Evolutionary conservation across 306 rosid genomes (phyloP), one percentile per base, ranked within the genome.

Genomic region (Vigna nakashimae): DNA sequence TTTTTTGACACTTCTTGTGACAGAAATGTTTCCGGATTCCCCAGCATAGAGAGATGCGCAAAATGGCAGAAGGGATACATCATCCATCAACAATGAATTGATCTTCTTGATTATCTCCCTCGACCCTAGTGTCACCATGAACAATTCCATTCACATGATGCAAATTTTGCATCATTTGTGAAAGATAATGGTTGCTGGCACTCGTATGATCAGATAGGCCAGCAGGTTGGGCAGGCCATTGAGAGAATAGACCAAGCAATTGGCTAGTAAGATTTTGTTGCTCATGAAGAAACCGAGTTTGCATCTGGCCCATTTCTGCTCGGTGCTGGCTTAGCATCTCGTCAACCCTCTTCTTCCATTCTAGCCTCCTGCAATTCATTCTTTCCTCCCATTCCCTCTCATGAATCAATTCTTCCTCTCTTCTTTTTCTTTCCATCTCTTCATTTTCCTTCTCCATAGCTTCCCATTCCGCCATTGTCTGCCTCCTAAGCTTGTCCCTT

Each of bases 161-260:
- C 90, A 94, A 79, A 82, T 84, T 94, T 85, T 94, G 98, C 97
- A 92, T 95, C 97, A 95, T 89, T 42, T 95, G 98, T 56, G 98
- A 91, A 74, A 95, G 84, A 76, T 92, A 95, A 84, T 95, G 98
- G 82, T 88, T 95, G 82, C 90, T 92, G 58, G 98, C 89, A 82
- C 92, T 86, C 3, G 93, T 85, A 79, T 95, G 97, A 87, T 92
- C 98, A 75, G 98, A 90, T 26, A 92, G 79, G 68, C 90, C 87
- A 66, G 95, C 87, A 26, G 93, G 95, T 66, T 95, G 97, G 67
- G 96, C 80, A 63, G 93, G 86, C 98, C 98, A 95, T 68, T 95
- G 98, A 9, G 98, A 90, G 82, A 92, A 88, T 38, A 95, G 79
- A 75, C 97, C 97, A 17, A 95, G 89, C 75, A 95, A 85, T 81